Evolutionary conservation across 768 basidiomycete species (phyloP).

Genomic region (Collybia sp.): DNA sequence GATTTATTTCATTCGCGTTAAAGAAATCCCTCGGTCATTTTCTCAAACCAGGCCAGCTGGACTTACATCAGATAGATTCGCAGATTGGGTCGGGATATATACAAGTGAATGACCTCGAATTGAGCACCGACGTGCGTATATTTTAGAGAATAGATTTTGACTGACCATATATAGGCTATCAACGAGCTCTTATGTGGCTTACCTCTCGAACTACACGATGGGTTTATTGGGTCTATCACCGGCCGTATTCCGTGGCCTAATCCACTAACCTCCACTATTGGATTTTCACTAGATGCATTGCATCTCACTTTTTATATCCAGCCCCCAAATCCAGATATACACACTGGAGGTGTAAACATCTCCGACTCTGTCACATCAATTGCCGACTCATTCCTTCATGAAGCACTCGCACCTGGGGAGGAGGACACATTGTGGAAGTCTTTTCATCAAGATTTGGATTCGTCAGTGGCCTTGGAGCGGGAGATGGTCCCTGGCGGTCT

Average conservation of each 20-base stretch:
- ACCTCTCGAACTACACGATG: constrained; percentile 66
- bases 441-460: constrained; percentile 41
- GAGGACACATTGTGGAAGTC: constrained; percentile 69
- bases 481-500: constrained; percentile 66
- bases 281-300: constrained; percentile 63
- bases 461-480: constrained; percentile 21
- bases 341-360: constrained; percentile 58
- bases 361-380: constrained; percentile 69
- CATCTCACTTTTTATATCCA: constrained; percentile 59
- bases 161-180: constrained; percentile 54
- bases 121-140: constrained; percentile 59
- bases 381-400: constrained; percentile 82
- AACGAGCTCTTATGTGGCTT: constrained; percentile 61
- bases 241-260: constrained; percentile 85
- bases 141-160: constrained; percentile 7
- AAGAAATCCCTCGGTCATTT: constrained; percentile 81
- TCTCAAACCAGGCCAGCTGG: constrained; percentile 85
- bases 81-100: constrained; percentile 91
- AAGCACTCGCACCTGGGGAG: constrained; percentile 71
- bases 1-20: constrained; percentile 87
- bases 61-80: constrained; percentile 82
- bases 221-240: constrained; percentile 69
- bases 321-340: constrained; percentile 17
- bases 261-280: constrained; percentile 69
- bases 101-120: constrained; percentile 78